Evolutionary conservation across 2,329 filamentous ascomycete species (phyloP).

Genomic region (Ascochyta fabae): DNA sequence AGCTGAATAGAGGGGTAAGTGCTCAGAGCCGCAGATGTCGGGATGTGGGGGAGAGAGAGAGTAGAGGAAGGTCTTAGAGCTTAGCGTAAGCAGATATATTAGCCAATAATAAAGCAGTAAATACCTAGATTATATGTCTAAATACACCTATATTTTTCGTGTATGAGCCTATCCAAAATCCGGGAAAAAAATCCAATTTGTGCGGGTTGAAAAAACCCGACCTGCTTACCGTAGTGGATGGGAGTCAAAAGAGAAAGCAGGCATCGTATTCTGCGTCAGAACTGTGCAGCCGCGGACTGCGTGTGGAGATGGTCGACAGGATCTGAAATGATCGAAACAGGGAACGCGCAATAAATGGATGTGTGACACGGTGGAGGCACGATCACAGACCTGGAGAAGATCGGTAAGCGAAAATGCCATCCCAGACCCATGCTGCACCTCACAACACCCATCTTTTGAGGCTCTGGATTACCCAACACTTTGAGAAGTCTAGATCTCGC

Average conservation of each 20-base stretch:
- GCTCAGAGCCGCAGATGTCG: no score
- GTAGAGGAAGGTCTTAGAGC: no score
- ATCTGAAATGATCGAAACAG: slow-evolving; percentile 15
- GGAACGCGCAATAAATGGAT: slow-evolving; percentile 8
- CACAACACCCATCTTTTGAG: slow-evolving; percentile 3
- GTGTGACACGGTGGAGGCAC: not conserved
- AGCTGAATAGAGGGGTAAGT: no score
- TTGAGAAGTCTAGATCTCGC: not conserved
- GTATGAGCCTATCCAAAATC: no score
- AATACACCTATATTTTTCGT: no score
- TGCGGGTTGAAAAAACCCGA: no score
- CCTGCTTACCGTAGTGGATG: no score
- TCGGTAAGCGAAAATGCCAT: slow-evolving; percentile 25
- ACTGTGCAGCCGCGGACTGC: slow-evolving; percentile 8
- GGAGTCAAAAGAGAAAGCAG: not conserved
- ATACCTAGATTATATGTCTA: no score
- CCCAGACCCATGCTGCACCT: slow-evolving; percentile 12
- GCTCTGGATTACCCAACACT: not conserved
- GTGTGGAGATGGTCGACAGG: slow-evolving; percentile 3
- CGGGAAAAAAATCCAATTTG: no score
- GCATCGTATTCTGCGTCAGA: slow-evolving; percentile 6
- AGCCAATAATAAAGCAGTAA: no score
- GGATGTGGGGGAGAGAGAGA: no score
- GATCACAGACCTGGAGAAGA: slow-evolving; percentile 16
- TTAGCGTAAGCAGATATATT: no score